These are phyloP conservation scores for Vanderwaltozyma tropicalis DNA, from an alignment of 805 yeast genomes.

Conservation along the genomic window DNA sequence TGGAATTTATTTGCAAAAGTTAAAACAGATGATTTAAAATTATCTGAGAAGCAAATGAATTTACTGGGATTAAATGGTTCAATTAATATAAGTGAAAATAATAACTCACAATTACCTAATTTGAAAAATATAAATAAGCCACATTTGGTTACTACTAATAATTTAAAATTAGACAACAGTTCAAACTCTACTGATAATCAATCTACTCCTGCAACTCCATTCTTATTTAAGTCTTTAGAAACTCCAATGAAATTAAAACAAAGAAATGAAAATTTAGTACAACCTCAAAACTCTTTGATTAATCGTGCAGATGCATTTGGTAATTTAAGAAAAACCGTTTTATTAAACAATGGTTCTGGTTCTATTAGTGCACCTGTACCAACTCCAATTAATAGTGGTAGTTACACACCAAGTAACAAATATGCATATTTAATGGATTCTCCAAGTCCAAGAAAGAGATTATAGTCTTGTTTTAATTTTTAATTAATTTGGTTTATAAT, in stretches of 20 bases:
- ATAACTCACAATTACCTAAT: neutral
- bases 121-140: constrained; percentile 6
- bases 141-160: constrained; percentile 5
- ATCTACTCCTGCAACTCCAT: constrained; percentile 12
- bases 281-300: constrained; percentile 3
- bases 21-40: constrained; percentile 25
- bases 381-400: constrained; percentile 6
- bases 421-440: constrained; percentile 28
- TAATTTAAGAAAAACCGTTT: constrained; percentile 4
- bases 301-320: constrained; percentile 22
- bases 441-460: constrained; percentile 21
- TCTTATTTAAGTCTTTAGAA: constrained; percentile 21
- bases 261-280: neutral
- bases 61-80: constrained; percentile 25
- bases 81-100: neutral
- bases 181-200: neutral
- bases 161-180: neutral
- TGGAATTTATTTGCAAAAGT: constrained; percentile 26
- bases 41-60: constrained; percentile 26
- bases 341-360: neutral
- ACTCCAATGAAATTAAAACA: constrained; percentile 18
- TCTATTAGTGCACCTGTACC: neutral
- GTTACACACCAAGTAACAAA: constrained; percentile 28
- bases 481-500: neutral
- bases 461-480: neutral